Base-by-base conservation (phyloP, 306 rosid genomes). In the Dalbergia cultrata region DNA sequence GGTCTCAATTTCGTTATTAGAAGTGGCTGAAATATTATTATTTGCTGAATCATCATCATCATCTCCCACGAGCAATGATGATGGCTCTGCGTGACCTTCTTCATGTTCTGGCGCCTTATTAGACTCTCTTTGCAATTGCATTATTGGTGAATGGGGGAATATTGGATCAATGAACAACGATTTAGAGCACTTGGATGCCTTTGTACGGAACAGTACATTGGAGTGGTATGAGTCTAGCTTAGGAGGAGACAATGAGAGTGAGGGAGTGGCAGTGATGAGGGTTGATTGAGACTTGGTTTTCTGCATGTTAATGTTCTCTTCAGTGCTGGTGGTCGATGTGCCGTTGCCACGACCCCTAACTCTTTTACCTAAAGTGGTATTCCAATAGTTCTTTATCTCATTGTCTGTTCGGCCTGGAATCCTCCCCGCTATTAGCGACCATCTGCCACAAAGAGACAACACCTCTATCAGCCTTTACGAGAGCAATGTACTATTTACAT, bases 361-460 rank as follows among this genome's bases (percentile, higher is more conserved):
- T 47, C 22, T 83, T n/a, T 66, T 78, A 2, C 80, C 65, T 13
- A 83, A 19, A 39, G 65, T 54, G 13, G 86, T 72, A 56, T 83
- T 83, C 86, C 86, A 83, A 43, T 83, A 83, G 16, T 83, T 83
- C 70, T 83, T 83, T 9, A 83, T 83, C 78, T 83, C 86, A 72
- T 83, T 83, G 86, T 83, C 86, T 78, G 86, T 83, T 83, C 86
- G 75, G 41, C 86, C 86, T 58, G 86, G 86, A 22, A 83, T 80
- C 72, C 86, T 72, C 3, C 86, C 86, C 0, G 86, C 86, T 34
- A 83, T 83, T 3, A 83, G 57, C 21, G 86, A 83, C 86, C 86
- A 83, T 73, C 86, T 83, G 37, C 10, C 1, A 13, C 11, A 52
- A 4, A 58, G 1, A 18, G 8, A 44, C 50, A 9, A 3, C 11